Evolutionary conservation across 176 grass and related monocot genomes (phyloP).

Genomic region (Otatea glauca): DNA sequence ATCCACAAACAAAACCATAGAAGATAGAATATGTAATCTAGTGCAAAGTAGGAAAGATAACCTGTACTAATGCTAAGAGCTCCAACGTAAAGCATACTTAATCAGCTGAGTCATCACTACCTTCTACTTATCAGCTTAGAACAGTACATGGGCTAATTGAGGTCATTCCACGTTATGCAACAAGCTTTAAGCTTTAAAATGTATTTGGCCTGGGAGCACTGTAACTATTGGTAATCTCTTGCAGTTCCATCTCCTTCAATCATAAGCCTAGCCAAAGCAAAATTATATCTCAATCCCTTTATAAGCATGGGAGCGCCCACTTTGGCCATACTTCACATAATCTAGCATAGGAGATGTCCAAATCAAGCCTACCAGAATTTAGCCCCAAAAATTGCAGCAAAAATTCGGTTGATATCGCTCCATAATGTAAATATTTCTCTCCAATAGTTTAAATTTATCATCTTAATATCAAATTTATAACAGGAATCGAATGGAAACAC

Average conservation of each 20-base stretch:
- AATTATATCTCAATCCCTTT: not conserved
- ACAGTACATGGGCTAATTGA: not conserved
- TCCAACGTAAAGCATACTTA: not conserved
- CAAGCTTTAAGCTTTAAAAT: not conserved
- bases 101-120: not conserved
- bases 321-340: not conserved
- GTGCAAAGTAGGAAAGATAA: not conserved
- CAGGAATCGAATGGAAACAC: not conserved
- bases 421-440: not conserved
- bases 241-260: not conserved
- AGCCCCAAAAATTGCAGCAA: not conserved
- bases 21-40: not conserved
- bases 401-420: not conserved
- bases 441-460: not conserved
- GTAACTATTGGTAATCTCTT: not conserved
- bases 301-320: constrained; percentile 4
- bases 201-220: not conserved
- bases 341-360: not conserved
- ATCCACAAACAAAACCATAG: not conserved
- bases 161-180: constrained; percentile 6
- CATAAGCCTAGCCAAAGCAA: not conserved
- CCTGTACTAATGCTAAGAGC: not conserved
- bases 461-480: not conserved
- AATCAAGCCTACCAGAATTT: not conserved
- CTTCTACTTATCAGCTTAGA: not conserved